These are phyloP conservation scores for Astragalus membranaceus DNA, from an alignment of 306 rosid species.

Conservation along the genomic window DNA sequence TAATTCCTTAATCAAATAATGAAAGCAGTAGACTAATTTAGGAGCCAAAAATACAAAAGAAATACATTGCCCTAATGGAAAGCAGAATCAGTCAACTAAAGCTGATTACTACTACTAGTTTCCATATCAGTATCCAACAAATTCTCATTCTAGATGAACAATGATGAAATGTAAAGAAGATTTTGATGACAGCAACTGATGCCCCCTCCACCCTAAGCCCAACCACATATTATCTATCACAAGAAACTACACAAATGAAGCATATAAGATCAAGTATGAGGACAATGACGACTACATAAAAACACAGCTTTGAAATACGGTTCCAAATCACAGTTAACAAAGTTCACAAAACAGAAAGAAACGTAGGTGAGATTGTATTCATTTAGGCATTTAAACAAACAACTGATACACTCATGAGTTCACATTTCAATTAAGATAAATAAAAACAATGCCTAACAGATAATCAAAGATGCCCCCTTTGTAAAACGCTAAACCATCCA, in stretches of 20 bases:
- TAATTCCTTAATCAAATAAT: neutral
- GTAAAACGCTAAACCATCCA: neutral
- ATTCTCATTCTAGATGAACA: neutral
- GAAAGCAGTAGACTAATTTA: neutral
- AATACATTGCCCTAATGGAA: neutral
- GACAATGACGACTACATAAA: neutral
- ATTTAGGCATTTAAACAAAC: conserved; percentile 11
- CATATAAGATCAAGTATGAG: neutral
- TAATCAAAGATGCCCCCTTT: neutral
- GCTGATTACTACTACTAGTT: neutral
- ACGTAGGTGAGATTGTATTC: neutral
- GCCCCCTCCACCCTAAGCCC: too few relatives aligned
- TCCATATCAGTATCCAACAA: neutral
- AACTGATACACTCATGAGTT: neutral
- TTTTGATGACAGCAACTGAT: neutral
- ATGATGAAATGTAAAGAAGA: neutral
- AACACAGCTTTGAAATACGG: neutral
- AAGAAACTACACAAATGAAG: neutral
- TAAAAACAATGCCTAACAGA: neutral
- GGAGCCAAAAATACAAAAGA: neutral
- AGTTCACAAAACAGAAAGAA: neutral
- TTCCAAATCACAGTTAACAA: neutral
- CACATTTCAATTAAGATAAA: neutral
- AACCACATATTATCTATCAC: neutral
- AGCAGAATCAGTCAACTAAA: neutral